A percentile compares a stretch with the other conserved stretches of the same genome.
Conservation (phyloP, 2,329 filamentous ascomycete genomes). For the Pseudogymnoascus sp. region DNA sequence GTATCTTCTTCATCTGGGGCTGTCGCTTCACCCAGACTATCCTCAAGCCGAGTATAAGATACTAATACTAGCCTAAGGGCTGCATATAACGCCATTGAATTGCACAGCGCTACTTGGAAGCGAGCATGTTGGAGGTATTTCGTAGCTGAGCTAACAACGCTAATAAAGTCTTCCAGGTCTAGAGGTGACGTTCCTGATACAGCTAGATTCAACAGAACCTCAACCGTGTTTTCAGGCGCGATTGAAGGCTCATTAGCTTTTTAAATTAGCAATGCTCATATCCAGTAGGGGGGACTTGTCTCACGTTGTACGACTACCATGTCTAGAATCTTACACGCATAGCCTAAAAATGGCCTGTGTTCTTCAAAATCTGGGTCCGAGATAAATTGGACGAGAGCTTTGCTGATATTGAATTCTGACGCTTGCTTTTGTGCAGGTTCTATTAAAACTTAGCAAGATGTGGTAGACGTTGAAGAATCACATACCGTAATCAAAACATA, state of each 20-base stretch:
- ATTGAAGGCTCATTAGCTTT: constrained; percentile 25
- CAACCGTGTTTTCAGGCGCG: constrained; percentile 39
- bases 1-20: constrained; percentile 34
- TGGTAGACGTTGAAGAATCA: constrained; percentile 15
- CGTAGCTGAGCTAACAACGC: constrained; percentile 43
- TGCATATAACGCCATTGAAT: constrained; percentile 27
- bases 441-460: constrained; percentile 23
- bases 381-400: constrained; percentile 42
- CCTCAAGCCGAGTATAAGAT: constrained; percentile 38
- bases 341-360: constrained; percentile 38
- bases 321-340: constrained; percentile 50
- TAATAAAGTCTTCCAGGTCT: constrained; percentile 48
- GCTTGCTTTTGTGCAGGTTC: constrained; percentile 47
- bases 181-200: constrained; percentile 32
- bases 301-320: constrained; percentile 45
- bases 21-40: constrained; percentile 18
- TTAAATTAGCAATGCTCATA: constrained; percentile 1
- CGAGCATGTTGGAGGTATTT: constrained; percentile 47
- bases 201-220: constrained; percentile 44
- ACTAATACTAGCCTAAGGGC: constrained; percentile 44
- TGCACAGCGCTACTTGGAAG: constrained; percentile 43
- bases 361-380: constrained; percentile 37
- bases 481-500: constrained; percentile 56
- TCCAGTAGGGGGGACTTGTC: constrained; percentile 11
- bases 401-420: constrained; percentile 44